Evolutionary conservation across 2,329 filamentous ascomycete genomes (phyloP), one percentile per base, ranked within the genome.

Genomic region (Microdochium nivale): DNA sequence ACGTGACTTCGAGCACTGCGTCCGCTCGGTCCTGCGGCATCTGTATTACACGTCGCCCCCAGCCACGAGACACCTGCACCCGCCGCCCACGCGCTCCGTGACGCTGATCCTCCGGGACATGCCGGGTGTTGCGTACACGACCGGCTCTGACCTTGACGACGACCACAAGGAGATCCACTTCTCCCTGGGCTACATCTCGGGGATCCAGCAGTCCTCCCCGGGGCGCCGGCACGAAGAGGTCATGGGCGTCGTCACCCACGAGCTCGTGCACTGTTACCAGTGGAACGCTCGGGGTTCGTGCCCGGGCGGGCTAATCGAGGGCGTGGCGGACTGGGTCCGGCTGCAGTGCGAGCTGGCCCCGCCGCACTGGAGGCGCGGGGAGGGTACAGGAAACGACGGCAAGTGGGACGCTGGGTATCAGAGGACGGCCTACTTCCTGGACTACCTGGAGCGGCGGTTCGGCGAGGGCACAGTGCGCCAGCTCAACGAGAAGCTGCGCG

Each of bases 101-200:
- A 96, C 91, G 0, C 71, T 97, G 33, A 77, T 96, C 54, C 74
- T 97, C 3, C 82, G 88, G 27, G 75, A 83, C 57, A 90, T 95
- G 80, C 75, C 72, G 48, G 92, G 92, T 49, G 88, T 97, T 3
- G 92, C 92, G 21, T 95, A 96, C 72, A 96, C 92, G 1, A 90
- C 81, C 0, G 88, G 89, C 56, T 80, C 75, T 10, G 86, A 90
- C 37, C 77, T 95, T 11, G 91, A 96, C 68, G 59, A 76, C 55
- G 87, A 94, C 63, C 90, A 96, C 74, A 96, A 96, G 65, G 90
- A 96, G 66, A 94, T 96, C 56, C 90, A 96, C 70, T 78, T 97
- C 67, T 90, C 83, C 16, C 80, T 92, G 1, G 71, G 77, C 47
- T 96, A 96, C 72, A 83, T 96, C 58, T 62, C 71, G 44, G 59